Conservation (phyloP, 2,329 filamentous ascomycete genomes). For the Fusarium euwallaceae region DNA sequence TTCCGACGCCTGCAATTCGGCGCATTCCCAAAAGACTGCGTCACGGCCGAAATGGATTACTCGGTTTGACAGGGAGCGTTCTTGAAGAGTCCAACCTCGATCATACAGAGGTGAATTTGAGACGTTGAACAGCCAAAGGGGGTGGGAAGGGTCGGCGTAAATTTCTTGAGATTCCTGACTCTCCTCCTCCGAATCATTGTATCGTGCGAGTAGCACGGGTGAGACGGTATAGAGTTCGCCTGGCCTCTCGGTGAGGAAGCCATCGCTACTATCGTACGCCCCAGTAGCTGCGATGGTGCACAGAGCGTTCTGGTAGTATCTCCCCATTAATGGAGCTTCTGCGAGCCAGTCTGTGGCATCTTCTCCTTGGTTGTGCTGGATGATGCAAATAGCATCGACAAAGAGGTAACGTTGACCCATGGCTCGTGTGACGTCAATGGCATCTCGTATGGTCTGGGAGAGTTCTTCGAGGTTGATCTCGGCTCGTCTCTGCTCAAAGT, state of each 20-base stretch:
- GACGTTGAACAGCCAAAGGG: neutral
- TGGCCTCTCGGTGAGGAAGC: neutral
- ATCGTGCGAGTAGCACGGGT: neutral
- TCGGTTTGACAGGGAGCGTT: neutral
- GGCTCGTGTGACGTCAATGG: neutral
- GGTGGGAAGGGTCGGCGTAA: neutral
- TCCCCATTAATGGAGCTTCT: neutral
- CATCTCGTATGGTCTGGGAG: neutral
- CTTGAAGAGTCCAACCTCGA: neutral
- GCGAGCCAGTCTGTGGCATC: neutral
- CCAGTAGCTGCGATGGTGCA: neutral
- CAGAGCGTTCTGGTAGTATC: neutral
- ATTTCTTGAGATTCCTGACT: neutral
- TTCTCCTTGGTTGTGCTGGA: neutral
- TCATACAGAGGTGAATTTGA: neutral
- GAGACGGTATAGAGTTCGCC: neutral
- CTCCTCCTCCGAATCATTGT: neutral
- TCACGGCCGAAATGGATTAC: neutral
- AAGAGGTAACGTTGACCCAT: neutral
- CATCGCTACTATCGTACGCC: neutral
- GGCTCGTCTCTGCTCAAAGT: neutral
- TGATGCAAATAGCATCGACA: neutral
- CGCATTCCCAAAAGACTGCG: neutral
- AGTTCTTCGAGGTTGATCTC: neutral
- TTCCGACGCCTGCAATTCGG: neutral